A percentile compares a stretch with the other conserved stretches of the same genome.
Evolutionary conservation across 2,329 filamentous ascomycete species (phyloP).

Genomic region (Tricladium varicosporioides): DNA sequence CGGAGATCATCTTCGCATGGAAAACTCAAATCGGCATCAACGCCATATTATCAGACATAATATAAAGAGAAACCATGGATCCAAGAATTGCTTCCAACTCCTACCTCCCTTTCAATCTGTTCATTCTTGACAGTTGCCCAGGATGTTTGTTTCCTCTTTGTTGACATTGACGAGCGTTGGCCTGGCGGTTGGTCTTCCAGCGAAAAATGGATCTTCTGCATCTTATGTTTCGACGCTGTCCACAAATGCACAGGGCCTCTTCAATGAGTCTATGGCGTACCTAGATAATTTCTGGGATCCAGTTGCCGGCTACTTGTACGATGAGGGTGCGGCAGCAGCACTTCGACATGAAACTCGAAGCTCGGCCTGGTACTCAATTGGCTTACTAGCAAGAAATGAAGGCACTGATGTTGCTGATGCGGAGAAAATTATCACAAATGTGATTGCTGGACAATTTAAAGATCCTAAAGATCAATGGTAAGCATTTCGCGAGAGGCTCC

Average conservation of each 20-base stretch:
- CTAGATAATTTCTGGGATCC: slow-evolving; percentile 55
- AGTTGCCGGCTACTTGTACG: slow-evolving; percentile 51
- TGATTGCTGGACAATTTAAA: slow-evolving; percentile 52
- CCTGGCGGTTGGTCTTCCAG: background rate
- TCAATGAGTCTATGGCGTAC: slow-evolving; percentile 52
- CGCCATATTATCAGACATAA: background rate
- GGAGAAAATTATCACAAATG: slow-evolving; percentile 51
- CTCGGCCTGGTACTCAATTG: slow-evolving; percentile 58
- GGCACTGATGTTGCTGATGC: slow-evolving; percentile 49
- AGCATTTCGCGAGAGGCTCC: slow-evolving; percentile 18
- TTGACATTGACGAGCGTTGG: background rate
- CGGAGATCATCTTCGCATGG: too few species aligned
- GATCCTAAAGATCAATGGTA: slow-evolving; percentile 54
- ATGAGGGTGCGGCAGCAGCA: slow-evolving; percentile 43
- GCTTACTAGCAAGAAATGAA: slow-evolving; percentile 54
- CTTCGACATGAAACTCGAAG: slow-evolving; percentile 55
- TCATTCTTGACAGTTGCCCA: background rate
- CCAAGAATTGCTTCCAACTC: background rate
- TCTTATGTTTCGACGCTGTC: slow-evolving; percentile 21
- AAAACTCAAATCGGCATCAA: too few species aligned
- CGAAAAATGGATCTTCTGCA: background rate
- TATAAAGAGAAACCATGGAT: background rate
- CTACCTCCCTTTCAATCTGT: background rate
- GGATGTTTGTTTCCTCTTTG: background rate
- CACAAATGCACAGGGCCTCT: slow-evolving; percentile 38